Conservation (phyloP, 2,329 filamentous ascomycete genomes). For the Fusarium stilboides region DNA sequence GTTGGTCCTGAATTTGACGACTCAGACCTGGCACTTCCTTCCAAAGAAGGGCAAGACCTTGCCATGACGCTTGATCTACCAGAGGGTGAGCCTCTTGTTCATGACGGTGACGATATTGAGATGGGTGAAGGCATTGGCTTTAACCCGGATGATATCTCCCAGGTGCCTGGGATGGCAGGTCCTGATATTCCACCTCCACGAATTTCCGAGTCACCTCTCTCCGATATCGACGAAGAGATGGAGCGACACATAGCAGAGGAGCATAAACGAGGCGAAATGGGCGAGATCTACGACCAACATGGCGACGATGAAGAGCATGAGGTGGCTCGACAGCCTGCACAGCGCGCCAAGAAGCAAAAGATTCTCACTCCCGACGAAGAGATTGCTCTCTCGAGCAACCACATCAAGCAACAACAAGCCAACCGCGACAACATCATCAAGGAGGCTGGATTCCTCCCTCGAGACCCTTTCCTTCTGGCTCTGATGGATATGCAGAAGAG, state of each 20-base stretch:
- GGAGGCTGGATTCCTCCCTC: conserved; percentile 84
- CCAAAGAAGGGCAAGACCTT: conserved; percentile 70
- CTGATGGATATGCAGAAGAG: conserved; percentile 93
- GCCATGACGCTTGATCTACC: conserved; percentile 70
- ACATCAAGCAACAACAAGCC: conserved; percentile 89
- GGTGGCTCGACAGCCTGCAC: conserved; percentile 77
- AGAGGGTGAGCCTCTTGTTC: conserved; percentile 70
- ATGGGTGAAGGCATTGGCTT: conserved; percentile 73
- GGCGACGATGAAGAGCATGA: conserved; percentile 70
- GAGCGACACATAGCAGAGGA: conserved; percentile 73
- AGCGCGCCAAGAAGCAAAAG: conserved; percentile 82
- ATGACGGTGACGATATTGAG: conserved; percentile 73
- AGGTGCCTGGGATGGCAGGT: conserved; percentile 64
- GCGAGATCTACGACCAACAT: conserved; percentile 72
- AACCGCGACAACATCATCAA: conserved; percentile 91
- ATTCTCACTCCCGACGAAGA: conserved; percentile 85
- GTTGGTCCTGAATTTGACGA: conserved; percentile 64
- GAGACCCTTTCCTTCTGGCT: conserved; percentile 88
- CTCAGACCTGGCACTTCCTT: conserved; percentile 69
- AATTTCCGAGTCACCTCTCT: conserved; percentile 79
- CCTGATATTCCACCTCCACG: conserved; percentile 69
- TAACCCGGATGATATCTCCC: conserved; percentile 72
- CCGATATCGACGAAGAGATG: conserved; percentile 76
- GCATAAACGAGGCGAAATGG: conserved; percentile 67
- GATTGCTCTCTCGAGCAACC: conserved; percentile 80